These are phyloP conservation scores for Fistulifera pelliculosa DNA, from an alignment of 108 stramenopile genomes.

Conservation along the genomic window DNA sequence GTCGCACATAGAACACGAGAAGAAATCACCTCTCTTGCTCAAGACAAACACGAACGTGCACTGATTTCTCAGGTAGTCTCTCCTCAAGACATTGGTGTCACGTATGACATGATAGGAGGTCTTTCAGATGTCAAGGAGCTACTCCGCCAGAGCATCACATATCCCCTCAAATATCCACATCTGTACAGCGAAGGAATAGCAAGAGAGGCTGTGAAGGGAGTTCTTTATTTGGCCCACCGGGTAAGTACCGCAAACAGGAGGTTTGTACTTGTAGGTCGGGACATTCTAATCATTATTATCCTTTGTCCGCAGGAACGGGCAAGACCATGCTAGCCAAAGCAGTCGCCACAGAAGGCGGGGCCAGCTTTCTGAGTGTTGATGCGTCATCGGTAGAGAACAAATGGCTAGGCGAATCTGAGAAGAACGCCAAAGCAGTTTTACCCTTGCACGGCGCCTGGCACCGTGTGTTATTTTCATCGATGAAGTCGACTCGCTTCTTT, in stretches of 20 bases:
- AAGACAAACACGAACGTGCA: conserved; percentile 89
- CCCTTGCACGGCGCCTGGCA: conserved; percentile 88
- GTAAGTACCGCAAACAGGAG: conserved; percentile 31
- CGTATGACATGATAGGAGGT: conserved; percentile 95
- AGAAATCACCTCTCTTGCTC: conserved; percentile 71
- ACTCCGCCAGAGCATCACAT: conserved; percentile 91
- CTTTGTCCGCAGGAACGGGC: conserved; percentile 34
- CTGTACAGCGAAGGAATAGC: conserved; percentile 94
- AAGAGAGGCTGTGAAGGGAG: conserved; percentile 90
- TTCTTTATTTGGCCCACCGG: conserved; percentile 92
- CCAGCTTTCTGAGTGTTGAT: conserved; percentile 92
- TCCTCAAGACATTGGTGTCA: conserved; percentile 90
- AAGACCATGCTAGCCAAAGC: conserved; percentile 96
- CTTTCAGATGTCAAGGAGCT: conserved; percentile 87
- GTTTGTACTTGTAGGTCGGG: conserved; percentile 2
- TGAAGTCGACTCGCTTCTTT: conserved; percentile 91
- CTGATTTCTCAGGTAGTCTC: conserved; percentile 74
- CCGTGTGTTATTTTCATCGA: conserved; percentile 97
- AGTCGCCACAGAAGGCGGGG: conserved; percentile 96
- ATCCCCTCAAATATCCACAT: conserved; percentile 92
- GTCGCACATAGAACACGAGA: conserved; percentile 64
- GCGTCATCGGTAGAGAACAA: conserved; percentile 97
- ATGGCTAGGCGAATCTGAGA: conserved; percentile 97
- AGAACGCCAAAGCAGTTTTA: conserved; percentile 98
- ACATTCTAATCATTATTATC: conserved; percentile 3